A percentile compares a stretch with the other conserved stretches of the same genome.
Conservation (phyloP, 140 eudicot species). For the Oenanthe javanica region DNA sequence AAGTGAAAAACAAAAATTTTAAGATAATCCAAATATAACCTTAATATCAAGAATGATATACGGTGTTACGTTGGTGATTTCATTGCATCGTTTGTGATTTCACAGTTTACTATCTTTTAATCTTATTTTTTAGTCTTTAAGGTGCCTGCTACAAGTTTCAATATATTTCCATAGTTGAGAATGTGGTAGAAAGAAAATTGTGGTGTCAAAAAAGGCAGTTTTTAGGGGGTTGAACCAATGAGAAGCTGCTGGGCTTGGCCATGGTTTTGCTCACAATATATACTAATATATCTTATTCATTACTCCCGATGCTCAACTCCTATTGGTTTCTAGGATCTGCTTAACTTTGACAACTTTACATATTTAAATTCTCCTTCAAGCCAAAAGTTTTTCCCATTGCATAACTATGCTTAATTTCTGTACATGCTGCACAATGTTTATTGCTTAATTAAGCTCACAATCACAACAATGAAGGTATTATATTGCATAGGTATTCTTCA, state of each 20-base stretch:
- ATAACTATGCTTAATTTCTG: not conserved
- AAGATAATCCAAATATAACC: too few species aligned
- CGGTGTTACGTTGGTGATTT: too few species aligned
- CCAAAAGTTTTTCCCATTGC: not conserved
- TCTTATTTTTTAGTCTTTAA: not conserved
- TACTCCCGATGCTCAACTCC: conserved; percentile 45
- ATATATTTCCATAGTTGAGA: not conserved
- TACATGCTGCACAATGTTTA: not conserved
- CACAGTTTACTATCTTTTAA: too few species aligned
- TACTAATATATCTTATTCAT: conserved; percentile 19
- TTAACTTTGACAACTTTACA: conserved; percentile 17
- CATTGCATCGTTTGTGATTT: too few species aligned
- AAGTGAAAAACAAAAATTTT: too few species aligned
- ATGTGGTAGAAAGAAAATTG: not conserved
- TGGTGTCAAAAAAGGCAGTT: conserved; percentile 8
- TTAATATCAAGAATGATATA: too few species aligned
- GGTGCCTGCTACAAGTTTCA: not conserved
- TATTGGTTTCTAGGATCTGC: conserved; percentile 74
- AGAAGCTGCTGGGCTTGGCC: conserved; percentile 24
- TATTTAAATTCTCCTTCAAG: not conserved
- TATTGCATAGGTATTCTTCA: not conserved
- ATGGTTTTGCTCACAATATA: conserved; percentile 18
- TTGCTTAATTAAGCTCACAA: not conserved
- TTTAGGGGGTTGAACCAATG: conserved; percentile 69
- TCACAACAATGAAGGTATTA: not conserved